phyloP scores from a whole-genome alignment of 345 rosid species.

The Populus simonii region DNA sequence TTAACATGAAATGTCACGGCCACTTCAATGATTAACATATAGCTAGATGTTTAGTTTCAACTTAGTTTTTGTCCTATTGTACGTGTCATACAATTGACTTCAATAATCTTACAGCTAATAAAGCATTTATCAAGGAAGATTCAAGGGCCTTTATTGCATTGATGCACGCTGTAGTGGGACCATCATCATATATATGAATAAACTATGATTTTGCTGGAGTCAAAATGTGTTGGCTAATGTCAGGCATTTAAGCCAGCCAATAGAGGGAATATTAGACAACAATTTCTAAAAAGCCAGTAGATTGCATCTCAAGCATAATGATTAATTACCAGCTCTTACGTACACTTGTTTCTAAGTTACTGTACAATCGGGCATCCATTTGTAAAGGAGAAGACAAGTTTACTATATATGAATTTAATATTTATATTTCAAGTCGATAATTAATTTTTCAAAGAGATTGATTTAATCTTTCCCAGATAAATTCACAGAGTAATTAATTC shows the following conservation, averaged over 20 bases:
- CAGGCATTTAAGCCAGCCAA: neutral
- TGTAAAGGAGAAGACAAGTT: too few species aligned
- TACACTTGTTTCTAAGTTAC: too few species aligned
- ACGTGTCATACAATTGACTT: neutral
- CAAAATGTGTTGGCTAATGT: neutral
- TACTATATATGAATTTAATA: too few species aligned
- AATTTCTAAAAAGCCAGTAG: neutral
- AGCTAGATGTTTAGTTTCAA: neutral
- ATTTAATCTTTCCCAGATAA: too few species aligned
- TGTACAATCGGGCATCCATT: too few species aligned
- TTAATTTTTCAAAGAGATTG: too few species aligned
- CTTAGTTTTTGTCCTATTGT: neutral
- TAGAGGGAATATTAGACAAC: neutral
- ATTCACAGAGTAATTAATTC: too few species aligned
- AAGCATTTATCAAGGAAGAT: neutral
- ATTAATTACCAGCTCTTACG: too few species aligned
- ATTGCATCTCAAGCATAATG: neutral
- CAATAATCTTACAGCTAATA: neutral
- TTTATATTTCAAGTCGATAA: too few species aligned
- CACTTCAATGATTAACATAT: neutral
- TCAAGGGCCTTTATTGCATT: neutral
- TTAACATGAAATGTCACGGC: neutral
- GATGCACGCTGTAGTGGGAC: neutral
- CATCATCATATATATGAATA: neutral
- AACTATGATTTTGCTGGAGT: neutral